Conservation (phyloP, 441 rosid species). For the Gossypium schwendimanii region DNA sequence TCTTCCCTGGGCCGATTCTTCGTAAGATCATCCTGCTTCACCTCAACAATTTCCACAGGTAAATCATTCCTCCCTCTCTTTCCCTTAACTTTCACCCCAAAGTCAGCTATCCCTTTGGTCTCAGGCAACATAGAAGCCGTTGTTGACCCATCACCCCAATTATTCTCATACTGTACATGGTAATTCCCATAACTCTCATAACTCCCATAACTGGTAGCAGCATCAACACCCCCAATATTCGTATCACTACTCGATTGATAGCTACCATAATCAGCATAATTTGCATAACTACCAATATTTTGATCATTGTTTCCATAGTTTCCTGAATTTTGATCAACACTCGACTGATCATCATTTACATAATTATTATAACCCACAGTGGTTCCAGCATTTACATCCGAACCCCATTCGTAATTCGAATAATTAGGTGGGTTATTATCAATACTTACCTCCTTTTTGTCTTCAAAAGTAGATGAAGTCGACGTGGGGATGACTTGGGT, state of each 20-base stretch:
- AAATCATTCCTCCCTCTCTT: constrained; percentile 74
- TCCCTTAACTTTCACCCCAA: constrained; percentile 35
- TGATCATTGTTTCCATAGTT: constrained; percentile 22
- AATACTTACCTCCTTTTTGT: constrained; percentile 20
- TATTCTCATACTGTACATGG: constrained; percentile 27
- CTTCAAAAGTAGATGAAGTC: constrained; percentile 8
- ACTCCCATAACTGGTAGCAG: constrained; percentile 21
- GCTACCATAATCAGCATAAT: constrained; percentile 23
- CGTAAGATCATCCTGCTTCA: constrained; percentile 88
- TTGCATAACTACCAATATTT: constrained; percentile 15
- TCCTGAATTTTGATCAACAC: constrained; percentile 18
- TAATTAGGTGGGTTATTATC: constrained; percentile 18
- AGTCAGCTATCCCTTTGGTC: constrained; percentile 24
- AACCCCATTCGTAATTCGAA: constrained; percentile 22
- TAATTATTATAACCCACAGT: neutral
- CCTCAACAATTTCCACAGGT: constrained; percentile 70
- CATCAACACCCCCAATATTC: constrained; percentile 19
- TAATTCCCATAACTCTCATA: constrained; percentile 28
- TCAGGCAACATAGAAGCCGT: constrained; percentile 27
- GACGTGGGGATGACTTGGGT: constrained; percentile 30
- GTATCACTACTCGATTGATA: constrained; percentile 18
- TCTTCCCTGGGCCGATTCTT: constrained; percentile 90
- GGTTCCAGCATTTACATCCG: constrained; percentile 14
- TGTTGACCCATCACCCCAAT: constrained; percentile 29
- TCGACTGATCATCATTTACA: neutral